phyloP scores from a whole-genome alignment of 768 basidiomycete genomes.

The Mycena alexandri region DNA sequence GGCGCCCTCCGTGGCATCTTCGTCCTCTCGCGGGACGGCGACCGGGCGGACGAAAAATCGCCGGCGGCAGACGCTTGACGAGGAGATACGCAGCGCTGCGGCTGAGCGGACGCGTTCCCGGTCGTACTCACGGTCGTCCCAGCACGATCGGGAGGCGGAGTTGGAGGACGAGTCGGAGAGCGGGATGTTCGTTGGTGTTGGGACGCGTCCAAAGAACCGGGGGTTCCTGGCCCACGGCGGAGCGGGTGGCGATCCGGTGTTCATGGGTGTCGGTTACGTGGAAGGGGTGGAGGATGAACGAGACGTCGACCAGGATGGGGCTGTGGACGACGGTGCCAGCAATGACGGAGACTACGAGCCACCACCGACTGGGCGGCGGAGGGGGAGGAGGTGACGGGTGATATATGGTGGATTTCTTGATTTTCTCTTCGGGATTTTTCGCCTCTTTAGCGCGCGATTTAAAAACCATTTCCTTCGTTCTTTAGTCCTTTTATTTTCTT shows the following conservation, averaged over 20 bases:
- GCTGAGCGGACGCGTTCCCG: constrained; percentile 38
- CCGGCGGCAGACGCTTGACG: constrained; percentile 72
- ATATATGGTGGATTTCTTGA: constrained; percentile 13
- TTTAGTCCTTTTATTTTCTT: constrained; percentile 11
- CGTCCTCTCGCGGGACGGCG: constrained; percentile 31
- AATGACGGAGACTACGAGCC: constrained; percentile 37
- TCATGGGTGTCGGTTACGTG: constrained; percentile 78
- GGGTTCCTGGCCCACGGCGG: constrained; percentile 85
- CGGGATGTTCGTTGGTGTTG: constrained; percentile 65
- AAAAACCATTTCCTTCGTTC: background rate
- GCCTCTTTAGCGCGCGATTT: no score
- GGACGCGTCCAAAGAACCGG: constrained; percentile 62
- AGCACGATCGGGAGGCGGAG: constrained; percentile 46
- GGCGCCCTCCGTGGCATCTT: constrained; percentile 26
- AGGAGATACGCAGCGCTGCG: constrained; percentile 69
- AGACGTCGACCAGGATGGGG: constrained; percentile 36
- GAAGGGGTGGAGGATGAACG: constrained; percentile 61
- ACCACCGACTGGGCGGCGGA: constrained; percentile 19
- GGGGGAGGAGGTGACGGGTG: constrained; percentile 9
- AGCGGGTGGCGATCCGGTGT: constrained; percentile 76
- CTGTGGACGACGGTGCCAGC: constrained; percentile 31
- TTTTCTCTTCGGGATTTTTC: background rate
- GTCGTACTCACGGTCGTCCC: constrained; percentile 26
- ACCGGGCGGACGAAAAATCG: constrained; percentile 34
- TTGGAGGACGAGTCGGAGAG: constrained; percentile 61